phyloP scores from a whole-genome alignment of 768 basidiomycete species.

The Gyrodon lividus region DNA sequence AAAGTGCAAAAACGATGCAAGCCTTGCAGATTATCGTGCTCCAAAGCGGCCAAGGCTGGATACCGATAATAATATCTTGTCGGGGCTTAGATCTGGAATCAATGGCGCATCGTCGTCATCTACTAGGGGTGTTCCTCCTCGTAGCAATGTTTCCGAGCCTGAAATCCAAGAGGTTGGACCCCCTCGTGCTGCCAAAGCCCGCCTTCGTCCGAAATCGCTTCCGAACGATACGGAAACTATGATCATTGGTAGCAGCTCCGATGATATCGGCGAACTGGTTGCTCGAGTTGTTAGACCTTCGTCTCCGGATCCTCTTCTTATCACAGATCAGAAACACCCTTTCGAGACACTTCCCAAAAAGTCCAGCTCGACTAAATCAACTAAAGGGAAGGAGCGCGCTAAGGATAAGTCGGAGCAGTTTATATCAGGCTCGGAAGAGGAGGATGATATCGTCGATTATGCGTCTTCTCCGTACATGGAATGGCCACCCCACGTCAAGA shows the following conservation, averaged over 20 bases:
- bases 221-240: constrained; percentile 22
- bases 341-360: constrained; percentile 24
- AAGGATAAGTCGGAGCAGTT: constrained; percentile 6
- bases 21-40: constrained; percentile 1
- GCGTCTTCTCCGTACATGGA: constrained; percentile 1
- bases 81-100: not conserved
- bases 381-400: constrained; percentile 27
- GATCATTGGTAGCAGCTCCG: constrained; percentile 14
- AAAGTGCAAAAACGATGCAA: not conserved
- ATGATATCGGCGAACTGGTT: constrained; percentile 26
- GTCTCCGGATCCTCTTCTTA: constrained; percentile 24
- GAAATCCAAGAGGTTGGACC: constrained; percentile 23
- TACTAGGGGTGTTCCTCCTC: not conserved
- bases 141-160: constrained; percentile 9
- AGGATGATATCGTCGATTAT: constrained; percentile 21
- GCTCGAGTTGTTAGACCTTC: constrained; percentile 9
- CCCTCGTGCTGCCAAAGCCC: not conserved
- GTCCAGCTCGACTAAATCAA: not conserved
- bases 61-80: not conserved
- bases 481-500: not conserved
- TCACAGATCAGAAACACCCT: constrained; percentile 6
- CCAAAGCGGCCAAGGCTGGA: constrained; percentile 28
- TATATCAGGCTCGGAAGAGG: constrained; percentile 26
- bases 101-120: constrained; percentile 8
- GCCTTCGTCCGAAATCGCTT: not conserved